A percentile compares a stretch with the other conserved stretches of the same genome.
These are phyloP conservation scores for Aspergillus brunneoviolaceus DNA, from an alignment of 2,329 filamentous ascomycete species.

Conservation along the genomic window DNA sequence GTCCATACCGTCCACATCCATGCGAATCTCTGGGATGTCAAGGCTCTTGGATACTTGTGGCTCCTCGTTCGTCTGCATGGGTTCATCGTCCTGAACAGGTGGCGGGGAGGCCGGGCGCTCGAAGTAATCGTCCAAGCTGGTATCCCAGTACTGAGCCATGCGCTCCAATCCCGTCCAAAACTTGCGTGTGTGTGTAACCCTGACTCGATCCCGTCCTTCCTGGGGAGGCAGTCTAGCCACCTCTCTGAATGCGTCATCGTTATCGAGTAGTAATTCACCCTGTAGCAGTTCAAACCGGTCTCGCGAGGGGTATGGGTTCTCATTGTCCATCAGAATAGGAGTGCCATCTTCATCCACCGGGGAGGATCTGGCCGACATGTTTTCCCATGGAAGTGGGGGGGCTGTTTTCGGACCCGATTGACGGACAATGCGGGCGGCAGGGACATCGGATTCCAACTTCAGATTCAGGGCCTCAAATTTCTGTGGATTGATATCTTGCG, in stretches of 20 bases:
- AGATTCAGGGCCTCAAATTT: constrained; percentile 45
- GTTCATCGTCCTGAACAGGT: constrained; percentile 15
- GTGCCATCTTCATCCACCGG: constrained; percentile 25
- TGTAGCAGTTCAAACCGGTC: constrained; percentile 51
- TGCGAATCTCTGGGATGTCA: constrained; percentile 17
- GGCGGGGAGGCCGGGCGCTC: constrained; percentile 34
- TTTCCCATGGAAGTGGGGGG: constrained; percentile 41
- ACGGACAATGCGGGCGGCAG: constrained; percentile 37
- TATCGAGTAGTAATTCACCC: constrained; percentile 54
- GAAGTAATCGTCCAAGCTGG: constrained; percentile 57
- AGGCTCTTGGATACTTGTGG: constrained; percentile 16
- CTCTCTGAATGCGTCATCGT: constrained; percentile 59
- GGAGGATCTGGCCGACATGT: constrained; percentile 12
- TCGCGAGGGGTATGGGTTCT: constrained; percentile 47
- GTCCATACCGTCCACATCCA: constrained; percentile 26
- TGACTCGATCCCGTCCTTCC: constrained; percentile 48
- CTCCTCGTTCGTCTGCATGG: constrained; percentile 23
- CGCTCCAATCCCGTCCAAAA: constrained; percentile 61
- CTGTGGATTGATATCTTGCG: constrained; percentile 41
- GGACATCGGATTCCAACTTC: constrained; percentile 37
- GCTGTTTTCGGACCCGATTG: constrained; percentile 33
- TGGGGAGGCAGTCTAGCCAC: constrained; percentile 50
- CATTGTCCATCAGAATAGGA: constrained; percentile 47
- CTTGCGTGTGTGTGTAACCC: constrained; percentile 57
- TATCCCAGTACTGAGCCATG: constrained; percentile 64